Percentiles rank a stretch among this genome's conserved stretches.
These are phyloP conservation scores for Candida koratica DNA, from an alignment of 805 yeast species.

Conservation along the genomic window DNA sequence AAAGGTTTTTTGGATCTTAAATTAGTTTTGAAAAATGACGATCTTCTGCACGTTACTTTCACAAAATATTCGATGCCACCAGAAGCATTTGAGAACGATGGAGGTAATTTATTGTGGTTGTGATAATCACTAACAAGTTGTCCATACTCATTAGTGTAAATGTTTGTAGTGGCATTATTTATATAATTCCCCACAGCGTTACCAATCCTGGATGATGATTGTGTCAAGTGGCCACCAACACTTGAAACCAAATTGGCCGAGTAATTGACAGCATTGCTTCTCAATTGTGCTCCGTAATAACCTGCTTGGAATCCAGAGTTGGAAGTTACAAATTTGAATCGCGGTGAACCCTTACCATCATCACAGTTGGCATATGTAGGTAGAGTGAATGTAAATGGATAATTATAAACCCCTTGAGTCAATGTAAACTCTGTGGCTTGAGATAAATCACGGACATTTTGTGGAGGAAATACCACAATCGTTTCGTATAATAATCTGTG, in stretches of 20 bases:
- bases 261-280: neutral
- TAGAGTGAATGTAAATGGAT: constrained; percentile 45
- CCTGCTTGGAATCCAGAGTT: constrained; percentile 13
- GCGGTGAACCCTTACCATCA: constrained; percentile 15
- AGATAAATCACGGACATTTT: constrained; percentile 42
- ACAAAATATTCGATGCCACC: constrained; percentile 50
- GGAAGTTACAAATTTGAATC: constrained; percentile 27
- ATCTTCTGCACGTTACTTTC: constrained; percentile 56
- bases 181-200: neutral
- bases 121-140: constrained; percentile 20
- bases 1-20: constrained; percentile 48
- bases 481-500: constrained; percentile 51
- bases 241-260: constrained; percentile 24
- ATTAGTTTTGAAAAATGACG: constrained; percentile 47
- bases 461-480: constrained; percentile 49
- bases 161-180: neutral
- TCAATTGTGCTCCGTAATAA: neutral
- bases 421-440: constrained; percentile 43
- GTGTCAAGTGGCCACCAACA: constrained; percentile 19
- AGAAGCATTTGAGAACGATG: constrained; percentile 29
- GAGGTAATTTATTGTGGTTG: constrained; percentile 29
- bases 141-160: constrained; percentile 1
- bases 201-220: constrained; percentile 2
- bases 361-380: constrained; percentile 43
- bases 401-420: constrained; percentile 48